Evolutionary conservation across 768 basidiomycete species (phyloP).

Genomic region (Dictyophora rubrovolvata): DNA sequence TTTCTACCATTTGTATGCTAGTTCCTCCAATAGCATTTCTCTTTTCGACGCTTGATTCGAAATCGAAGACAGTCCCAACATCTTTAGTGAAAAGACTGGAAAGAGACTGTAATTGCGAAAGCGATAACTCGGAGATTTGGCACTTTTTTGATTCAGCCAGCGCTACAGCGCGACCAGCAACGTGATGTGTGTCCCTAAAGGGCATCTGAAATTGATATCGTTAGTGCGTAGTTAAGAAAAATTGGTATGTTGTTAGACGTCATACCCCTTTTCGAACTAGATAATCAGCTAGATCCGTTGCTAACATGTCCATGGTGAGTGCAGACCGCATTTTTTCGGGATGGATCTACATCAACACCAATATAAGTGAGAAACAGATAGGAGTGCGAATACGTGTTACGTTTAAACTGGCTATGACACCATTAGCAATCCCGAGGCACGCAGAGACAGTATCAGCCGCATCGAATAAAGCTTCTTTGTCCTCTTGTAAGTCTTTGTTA

Average conservation of each 20-base stretch:
- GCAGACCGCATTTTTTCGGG: slow-evolving; percentile 83
- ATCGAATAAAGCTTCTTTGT: slow-evolving; percentile 96
- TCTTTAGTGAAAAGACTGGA: slow-evolving; percentile 73
- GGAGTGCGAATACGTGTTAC: slow-evolving; percentile 32
- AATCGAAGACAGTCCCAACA: slow-evolving; percentile 80
- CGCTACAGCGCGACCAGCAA: slow-evolving; percentile 94
- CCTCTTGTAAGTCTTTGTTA: slow-evolving; percentile 98
- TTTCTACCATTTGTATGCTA: slow-evolving; percentile 69
- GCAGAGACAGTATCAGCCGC: slow-evolving; percentile 82
- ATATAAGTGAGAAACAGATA: slow-evolving; percentile 1
- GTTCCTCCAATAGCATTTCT: slow-evolving; percentile 89
- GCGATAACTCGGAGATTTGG: slow-evolving; percentile 70
- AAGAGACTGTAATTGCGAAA: slow-evolving; percentile 70
- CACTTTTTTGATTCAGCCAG: slow-evolving; percentile 77
- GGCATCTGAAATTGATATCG: slow-evolving; percentile 53
- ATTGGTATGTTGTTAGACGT: slow-evolving; percentile 12
- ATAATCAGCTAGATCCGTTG: slow-evolving; percentile 98
- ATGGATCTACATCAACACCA: slow-evolving; percentile 50
- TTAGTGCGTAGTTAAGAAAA: slow-evolving; percentile 5
- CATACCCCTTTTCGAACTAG: slow-evolving; percentile 95
- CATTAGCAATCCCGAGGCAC: slow-evolving; percentile 86
- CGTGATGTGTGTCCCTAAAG: slow-evolving; percentile 97
- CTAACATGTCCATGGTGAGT: slow-evolving; percentile 94
- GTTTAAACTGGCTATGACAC: slow-evolving; percentile 84
- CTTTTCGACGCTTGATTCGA: slow-evolving; percentile 91